A percentile compares a stretch with the other conserved stretches of the same genome.
These are phyloP conservation scores for Coemansia sp. DNA, from an alignment of 192 early-diverging fungal species.

Conservation along the genomic window DNA sequence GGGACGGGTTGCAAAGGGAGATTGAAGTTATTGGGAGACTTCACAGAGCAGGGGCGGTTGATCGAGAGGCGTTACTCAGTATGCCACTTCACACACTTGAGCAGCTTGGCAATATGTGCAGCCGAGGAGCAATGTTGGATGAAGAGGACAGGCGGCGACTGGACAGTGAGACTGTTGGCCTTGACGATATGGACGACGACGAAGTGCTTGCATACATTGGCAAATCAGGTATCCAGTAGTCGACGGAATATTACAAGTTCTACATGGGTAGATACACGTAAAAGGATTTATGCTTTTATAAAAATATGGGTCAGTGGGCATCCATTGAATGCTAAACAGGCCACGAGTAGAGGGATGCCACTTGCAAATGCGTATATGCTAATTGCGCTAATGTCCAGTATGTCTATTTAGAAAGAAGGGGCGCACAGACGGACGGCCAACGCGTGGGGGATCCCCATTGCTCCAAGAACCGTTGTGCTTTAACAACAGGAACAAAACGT, in stretches of 20 bases:
- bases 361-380: not conserved
- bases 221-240: too few species aligned
- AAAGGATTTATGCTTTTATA: too few species aligned
- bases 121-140: not conserved
- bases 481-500: too few species aligned
- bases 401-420: too few species aligned
- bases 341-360: not conserved
- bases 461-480: too few species aligned
- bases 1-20: not conserved
- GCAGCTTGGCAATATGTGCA: not conserved
- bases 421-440: too few species aligned
- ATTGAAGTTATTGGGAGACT: conserved; percentile 9
- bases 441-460: too few species aligned
- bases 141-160: conserved; percentile 5
- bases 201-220: conserved; percentile 14
- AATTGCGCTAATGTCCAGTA: not conserved
- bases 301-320: too few species aligned
- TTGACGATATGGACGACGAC: conserved; percentile 26
- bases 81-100: conserved; percentile 32
- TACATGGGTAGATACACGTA: too few species aligned
- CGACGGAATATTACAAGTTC: too few species aligned
- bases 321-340: too few species aligned
- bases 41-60: conserved; percentile 13
- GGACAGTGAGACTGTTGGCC: conserved; percentile 11
- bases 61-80: conserved; percentile 21